phyloP scores from a whole-genome alignment of 108 stramenopile genomes.

The Conticribra weissflogii region DNA sequence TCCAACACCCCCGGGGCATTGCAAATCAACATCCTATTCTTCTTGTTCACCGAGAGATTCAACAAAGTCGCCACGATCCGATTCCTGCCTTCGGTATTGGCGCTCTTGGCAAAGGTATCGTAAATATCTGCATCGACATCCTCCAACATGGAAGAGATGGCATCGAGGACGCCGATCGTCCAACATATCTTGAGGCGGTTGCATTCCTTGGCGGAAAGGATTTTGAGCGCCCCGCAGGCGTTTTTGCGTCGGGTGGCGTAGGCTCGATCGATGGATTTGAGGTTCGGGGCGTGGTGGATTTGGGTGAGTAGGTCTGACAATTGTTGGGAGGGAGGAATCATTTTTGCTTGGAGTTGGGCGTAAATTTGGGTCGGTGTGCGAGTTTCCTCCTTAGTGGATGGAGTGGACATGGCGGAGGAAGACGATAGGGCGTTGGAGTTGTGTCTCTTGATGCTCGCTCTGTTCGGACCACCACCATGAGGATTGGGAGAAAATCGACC shows the following conservation, averaged over 20 bases:
- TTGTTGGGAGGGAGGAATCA: constrained; percentile 63
- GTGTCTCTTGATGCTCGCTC: too few species aligned
- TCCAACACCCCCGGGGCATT: constrained; percentile 68
- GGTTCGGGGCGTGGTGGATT: constrained; percentile 44
- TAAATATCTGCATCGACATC: constrained; percentile 42
- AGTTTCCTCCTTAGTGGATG: too few species aligned
- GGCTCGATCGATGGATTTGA: constrained; percentile 54
- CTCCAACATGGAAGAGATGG: constrained; percentile 49
- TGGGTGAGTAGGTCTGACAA: constrained; percentile 54
- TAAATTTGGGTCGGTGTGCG: constrained; percentile 12
- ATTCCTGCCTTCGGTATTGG: constrained; percentile 67
- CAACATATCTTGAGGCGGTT: constrained; percentile 75
- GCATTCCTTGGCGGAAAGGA: constrained; percentile 60
- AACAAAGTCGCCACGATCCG: constrained; percentile 63
- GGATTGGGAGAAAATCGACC: too few species aligned
- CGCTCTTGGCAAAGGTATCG: constrained; percentile 46
- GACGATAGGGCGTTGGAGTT: too few species aligned
- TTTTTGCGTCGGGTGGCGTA: constrained; percentile 82
- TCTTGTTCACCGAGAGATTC: constrained; percentile 61
- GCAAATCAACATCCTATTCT: constrained; percentile 74
- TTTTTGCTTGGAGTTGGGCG: constrained; percentile 29
- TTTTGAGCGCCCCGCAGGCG: constrained; percentile 85
- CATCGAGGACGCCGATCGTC: constrained; percentile 74
- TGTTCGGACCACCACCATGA: background rate
- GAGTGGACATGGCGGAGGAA: constrained; percentile 6